These are phyloP conservation scores for Scheffersomyces quercinus DNA, from an alignment of 1,139 yeast species.

Conservation along the genomic window DNA sequence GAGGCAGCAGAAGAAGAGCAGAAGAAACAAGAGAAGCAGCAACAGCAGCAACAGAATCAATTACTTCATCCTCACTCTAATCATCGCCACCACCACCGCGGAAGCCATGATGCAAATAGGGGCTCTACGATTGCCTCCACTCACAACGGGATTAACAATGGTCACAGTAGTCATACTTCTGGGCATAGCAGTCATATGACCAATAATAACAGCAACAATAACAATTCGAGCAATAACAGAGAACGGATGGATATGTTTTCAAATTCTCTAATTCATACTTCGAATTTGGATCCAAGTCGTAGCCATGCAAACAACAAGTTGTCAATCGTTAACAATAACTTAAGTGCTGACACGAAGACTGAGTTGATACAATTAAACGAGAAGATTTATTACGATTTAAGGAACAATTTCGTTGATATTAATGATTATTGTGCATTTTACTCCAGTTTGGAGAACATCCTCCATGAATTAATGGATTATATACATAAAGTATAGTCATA, in stretches of 20 bases:
- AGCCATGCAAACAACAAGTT: neutral
- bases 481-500: slow-evolving; percentile 16
- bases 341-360: slow-evolving; percentile 11
- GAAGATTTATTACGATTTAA: slow-evolving; percentile 42
- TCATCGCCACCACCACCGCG: neutral
- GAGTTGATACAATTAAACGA: slow-evolving; percentile 39
- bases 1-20: slow-evolving; percentile 1
- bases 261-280: neutral
- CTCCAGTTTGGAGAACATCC: slow-evolving; percentile 41
- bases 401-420: slow-evolving; percentile 46
- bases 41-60: neutral
- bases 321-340: slow-evolving; percentile 2
- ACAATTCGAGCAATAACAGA: neutral
- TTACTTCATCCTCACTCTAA: slow-evolving; percentile 1
- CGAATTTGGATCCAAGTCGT: neutral
- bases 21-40: neutral
- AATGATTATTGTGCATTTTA: slow-evolving; percentile 50
- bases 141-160: slow-evolving; percentile 1
- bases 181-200: too few species aligned
- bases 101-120: neutral
- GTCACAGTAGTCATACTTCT: neutral
- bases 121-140: neutral
- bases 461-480: slow-evolving; percentile 42
- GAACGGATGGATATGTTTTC: slow-evolving; percentile 1
- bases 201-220: too few species aligned